phyloP scores from a whole-genome alignment of 169 alveolate species.

The Cryptosporidium meleagridis region DNA sequence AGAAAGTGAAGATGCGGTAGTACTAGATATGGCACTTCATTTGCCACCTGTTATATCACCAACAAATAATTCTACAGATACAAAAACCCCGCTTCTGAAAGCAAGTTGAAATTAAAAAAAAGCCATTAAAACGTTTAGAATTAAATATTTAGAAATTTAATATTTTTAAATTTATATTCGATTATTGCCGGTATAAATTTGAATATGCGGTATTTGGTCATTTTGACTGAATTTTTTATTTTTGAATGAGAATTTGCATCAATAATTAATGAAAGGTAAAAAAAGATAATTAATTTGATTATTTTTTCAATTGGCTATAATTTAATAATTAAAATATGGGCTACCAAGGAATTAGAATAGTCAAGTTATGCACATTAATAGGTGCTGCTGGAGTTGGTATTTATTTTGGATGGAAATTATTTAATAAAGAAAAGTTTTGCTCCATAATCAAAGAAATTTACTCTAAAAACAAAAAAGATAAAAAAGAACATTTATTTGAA shows the following conservation, averaged over 20 bases:
- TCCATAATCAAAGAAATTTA: constrained; percentile 5
- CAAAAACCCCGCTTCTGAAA: constrained; percentile 21
- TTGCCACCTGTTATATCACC: constrained; percentile 56
- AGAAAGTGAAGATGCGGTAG: constrained; percentile 64
- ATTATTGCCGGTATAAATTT: background rate
- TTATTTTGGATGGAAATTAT: constrained; percentile 38
- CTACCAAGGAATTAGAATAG: background rate
- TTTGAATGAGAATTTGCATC: background rate
- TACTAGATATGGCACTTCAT: constrained; percentile 75
- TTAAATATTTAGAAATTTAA: background rate
- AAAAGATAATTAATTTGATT: background rate
- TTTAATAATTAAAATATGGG: background rate
- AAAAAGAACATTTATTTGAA: background rate
- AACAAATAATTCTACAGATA: constrained; percentile 9
- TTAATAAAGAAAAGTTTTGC: background rate
- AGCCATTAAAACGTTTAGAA: background rate
- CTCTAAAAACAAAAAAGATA: background rate
- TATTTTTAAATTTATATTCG: background rate
- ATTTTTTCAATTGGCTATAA: background rate
- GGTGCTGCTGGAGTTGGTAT: constrained; percentile 48
- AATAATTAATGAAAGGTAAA: background rate
- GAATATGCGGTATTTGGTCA: constrained; percentile 17
- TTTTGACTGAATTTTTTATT: background rate
- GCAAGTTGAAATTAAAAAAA: background rate
- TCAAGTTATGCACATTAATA: constrained; percentile 36